phyloP scores from a whole-genome alignment of 2,329 filamentous ascomycete species.

The Allantophomopsis lycopodina region DNA sequence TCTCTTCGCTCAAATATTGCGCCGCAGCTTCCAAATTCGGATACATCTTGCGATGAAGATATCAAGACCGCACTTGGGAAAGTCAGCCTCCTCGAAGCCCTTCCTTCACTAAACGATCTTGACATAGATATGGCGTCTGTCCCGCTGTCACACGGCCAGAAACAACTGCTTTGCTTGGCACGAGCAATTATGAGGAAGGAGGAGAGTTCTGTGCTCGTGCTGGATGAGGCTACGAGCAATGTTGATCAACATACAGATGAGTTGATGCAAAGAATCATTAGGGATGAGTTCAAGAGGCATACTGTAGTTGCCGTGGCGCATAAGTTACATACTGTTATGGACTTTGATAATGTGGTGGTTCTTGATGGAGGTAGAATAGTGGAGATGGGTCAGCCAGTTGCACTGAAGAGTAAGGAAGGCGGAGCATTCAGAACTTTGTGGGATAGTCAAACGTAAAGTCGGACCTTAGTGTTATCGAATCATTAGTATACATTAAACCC shows the following conservation, averaged over 20 bases:
- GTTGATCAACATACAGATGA: neutral
- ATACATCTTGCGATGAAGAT: too few species aligned
- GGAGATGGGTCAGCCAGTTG: neutral
- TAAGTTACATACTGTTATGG: too few species aligned
- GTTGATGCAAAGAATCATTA: neutral
- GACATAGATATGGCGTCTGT: neutral
- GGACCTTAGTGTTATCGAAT: too few species aligned
- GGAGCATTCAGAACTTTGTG: too few species aligned
- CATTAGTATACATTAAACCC: too few species aligned
- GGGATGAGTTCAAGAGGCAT: neutral
- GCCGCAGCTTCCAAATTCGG: neutral
- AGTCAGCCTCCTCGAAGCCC: too few species aligned
- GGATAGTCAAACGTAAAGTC: too few species aligned
- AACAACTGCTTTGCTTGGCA: neutral
- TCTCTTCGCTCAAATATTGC: constrained; percentile 1
- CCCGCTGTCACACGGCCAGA: neutral
- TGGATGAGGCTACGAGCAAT: neutral
- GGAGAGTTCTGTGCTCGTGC: neutral
- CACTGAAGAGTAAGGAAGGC: too few species aligned
- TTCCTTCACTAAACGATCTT: too few species aligned
- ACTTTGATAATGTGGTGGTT: neutral
- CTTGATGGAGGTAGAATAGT: neutral
- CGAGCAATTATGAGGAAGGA: neutral
- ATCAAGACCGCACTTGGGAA: too few species aligned
- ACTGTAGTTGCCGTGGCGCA: too few species aligned